phyloP scores from a whole-genome alignment of 352 stramenopile species.

The Phytophthora palmivora region DNA sequence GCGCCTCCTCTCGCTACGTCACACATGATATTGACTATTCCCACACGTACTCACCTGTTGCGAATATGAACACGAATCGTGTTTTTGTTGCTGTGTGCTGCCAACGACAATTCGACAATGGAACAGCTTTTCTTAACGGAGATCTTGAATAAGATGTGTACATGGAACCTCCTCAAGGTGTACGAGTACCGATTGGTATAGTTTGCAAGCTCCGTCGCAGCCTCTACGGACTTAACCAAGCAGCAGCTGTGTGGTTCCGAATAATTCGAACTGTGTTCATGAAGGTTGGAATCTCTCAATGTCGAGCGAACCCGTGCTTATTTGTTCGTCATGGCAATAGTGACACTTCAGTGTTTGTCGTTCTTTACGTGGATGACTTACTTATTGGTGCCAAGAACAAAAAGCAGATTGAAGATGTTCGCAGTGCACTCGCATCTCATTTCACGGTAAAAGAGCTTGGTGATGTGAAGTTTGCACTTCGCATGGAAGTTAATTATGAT shows the following conservation, averaged over 20 bases:
- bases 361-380: too few species aligned
- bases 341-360: slow-evolving; percentile 13
- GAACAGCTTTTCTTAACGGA: slow-evolving; percentile 34
- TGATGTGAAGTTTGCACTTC: slow-evolving; percentile 2
- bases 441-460: slow-evolving; percentile 29
- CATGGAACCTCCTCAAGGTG: too few species aligned
- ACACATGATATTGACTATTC: slow-evolving; percentile 34
- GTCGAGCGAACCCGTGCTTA: not conserved
- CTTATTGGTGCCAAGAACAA: not conserved
- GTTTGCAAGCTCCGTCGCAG: slow-evolving; percentile 33
- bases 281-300: slow-evolving; percentile 1
- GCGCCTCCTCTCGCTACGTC: too few species aligned
- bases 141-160: slow-evolving; percentile 31
- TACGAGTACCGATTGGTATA: slow-evolving; percentile 24
- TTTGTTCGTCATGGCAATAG: slow-evolving; percentile 1
- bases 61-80: slow-evolving; percentile 29
- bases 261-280: slow-evolving; percentile 27
- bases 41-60: slow-evolving; percentile 38
- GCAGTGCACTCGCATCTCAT: not conserved
- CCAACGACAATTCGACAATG: too few species aligned
- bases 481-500: slow-evolving; percentile 21
- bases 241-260: slow-evolving; percentile 32
- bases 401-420: not conserved
- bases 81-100: slow-evolving; percentile 22
- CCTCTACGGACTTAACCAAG: slow-evolving; percentile 51